Percentiles rank a stretch among this genome's conserved stretches.
Conservation (phyloP, 441 rosid species). For the Jatropha podagrica region DNA sequence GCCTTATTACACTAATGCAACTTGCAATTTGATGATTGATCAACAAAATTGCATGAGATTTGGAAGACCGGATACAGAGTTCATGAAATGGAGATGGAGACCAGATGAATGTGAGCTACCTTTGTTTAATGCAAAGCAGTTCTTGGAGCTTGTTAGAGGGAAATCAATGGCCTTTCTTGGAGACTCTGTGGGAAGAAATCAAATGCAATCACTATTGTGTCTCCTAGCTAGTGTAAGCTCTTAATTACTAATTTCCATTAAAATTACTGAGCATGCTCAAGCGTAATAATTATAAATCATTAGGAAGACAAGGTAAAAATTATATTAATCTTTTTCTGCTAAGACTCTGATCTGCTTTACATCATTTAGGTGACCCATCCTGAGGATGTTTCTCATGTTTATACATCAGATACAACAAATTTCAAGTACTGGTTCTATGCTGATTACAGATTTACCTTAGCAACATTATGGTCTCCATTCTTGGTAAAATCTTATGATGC, state of each 20-base stretch:
- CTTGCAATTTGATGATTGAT: slow-evolving; percentile 56
- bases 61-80: slow-evolving; percentile 68
- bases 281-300: background rate
- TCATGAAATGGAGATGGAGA: slow-evolving; percentile 81
- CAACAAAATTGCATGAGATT: slow-evolving; percentile 76
- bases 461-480: slow-evolving; percentile 70
- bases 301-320: too few relatives aligned
- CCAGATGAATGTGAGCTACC: slow-evolving; percentile 70
- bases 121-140: slow-evolving; percentile 49
- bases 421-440: slow-evolving; percentile 56
- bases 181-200: slow-evolving; percentile 82
- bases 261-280: slow-evolving; percentile 1
- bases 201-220: slow-evolving; percentile 75
- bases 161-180: slow-evolving; percentile 78
- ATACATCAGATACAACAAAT: slow-evolving; percentile 36
- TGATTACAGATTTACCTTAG: slow-evolving; percentile 60
- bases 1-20: slow-evolving; percentile 62
- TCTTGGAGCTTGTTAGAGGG: slow-evolving; percentile 67
- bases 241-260: background rate
- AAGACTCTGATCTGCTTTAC: background rate
- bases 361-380: slow-evolving; percentile 54
- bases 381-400: slow-evolving; percentile 43
- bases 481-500: slow-evolving; percentile 57
- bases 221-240: slow-evolving; percentile 61
- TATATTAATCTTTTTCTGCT: too few relatives aligned